These are phyloP conservation scores for Alternaria incomplexa DNA, from an alignment of 2,329 filamentous ascomycete genomes.

Conservation along the genomic window DNA sequence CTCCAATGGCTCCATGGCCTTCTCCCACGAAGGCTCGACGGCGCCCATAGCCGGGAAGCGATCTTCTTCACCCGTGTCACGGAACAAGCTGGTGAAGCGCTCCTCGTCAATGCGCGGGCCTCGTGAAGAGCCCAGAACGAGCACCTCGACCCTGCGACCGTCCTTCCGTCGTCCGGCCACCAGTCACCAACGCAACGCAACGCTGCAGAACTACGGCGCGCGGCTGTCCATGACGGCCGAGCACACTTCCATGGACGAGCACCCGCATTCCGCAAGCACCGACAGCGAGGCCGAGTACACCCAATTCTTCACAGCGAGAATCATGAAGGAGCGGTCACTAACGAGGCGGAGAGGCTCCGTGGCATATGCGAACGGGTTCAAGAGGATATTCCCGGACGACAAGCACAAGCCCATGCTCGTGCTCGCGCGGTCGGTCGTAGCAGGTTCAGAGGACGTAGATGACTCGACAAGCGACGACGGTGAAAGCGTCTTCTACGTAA, in stretches of 20 bases:
- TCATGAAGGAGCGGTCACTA: constrained; percentile 43
- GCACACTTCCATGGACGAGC: constrained; percentile 27
- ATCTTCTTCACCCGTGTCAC: constrained; percentile 55
- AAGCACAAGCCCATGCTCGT: constrained; percentile 57
- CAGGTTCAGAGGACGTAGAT: constrained; percentile 42
- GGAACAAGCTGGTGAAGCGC: constrained; percentile 81
- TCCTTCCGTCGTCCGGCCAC: constrained; percentile 76
- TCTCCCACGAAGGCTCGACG: constrained; percentile 61
- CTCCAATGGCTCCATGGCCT: constrained; percentile 63
- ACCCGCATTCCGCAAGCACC: constrained; percentile 19
- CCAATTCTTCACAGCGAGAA: constrained; percentile 48
- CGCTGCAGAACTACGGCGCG: constrained; percentile 63
- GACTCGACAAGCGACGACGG: constrained; percentile 46
- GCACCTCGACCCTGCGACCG: constrained; percentile 66
- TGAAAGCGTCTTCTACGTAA: constrained; percentile 49
- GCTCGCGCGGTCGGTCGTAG: constrained; percentile 51
- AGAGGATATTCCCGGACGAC: constrained; percentile 53
- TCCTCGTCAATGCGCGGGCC: constrained; percentile 62
- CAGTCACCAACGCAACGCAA: constrained; percentile 77
- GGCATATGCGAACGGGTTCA: constrained; percentile 47
- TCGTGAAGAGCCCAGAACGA: constrained; percentile 53
- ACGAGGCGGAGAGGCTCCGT: constrained; percentile 51
- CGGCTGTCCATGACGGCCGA: constrained; percentile 38
- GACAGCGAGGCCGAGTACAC: constrained; percentile 43
- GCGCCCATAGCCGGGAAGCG: constrained; percentile 65